phyloP scores from a whole-genome alignment of 305 asterid genomes.

The Lippia alba region DNA sequence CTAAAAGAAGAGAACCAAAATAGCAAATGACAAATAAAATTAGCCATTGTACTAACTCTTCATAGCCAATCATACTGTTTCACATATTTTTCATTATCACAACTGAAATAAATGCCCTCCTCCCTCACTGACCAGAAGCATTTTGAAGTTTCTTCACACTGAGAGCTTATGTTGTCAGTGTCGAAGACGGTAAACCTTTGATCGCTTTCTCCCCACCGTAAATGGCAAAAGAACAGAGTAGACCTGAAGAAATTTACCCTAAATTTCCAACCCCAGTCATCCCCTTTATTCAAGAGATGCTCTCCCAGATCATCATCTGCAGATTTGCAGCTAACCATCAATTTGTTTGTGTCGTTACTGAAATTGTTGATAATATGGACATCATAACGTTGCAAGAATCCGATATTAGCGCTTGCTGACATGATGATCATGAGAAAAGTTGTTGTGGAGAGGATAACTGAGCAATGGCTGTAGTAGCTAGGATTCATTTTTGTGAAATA shows the following conservation, averaged over 20 bases:
- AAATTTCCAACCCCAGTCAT: constrained; percentile 47
- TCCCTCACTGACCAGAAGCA: constrained; percentile 53
- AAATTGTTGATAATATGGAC: constrained; percentile 43
- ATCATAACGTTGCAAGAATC: constrained; percentile 43
- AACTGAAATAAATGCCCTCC: constrained; percentile 47
- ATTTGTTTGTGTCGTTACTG: not conserved
- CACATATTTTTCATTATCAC: constrained; percentile 40
- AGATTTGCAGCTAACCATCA: constrained; percentile 45
- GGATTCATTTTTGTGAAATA: constrained; percentile 20
- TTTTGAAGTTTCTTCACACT: constrained; percentile 47
- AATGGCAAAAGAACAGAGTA: constrained; percentile 47
- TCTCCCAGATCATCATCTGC: constrained; percentile 51
- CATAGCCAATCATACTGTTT: constrained; percentile 36
- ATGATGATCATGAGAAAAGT: constrained; percentile 3
- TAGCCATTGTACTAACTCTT: not conserved
- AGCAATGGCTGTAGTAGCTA: not conserved
- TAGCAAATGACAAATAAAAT: not conserved
- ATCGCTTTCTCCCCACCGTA: constrained; percentile 38
- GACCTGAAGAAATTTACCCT: constrained; percentile 52
- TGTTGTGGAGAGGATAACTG: not conserved
- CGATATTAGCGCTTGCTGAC: constrained; percentile 22
- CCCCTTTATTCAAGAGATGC: constrained; percentile 41
- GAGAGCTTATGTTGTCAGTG: constrained; percentile 38
- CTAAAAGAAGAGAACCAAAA: not conserved
- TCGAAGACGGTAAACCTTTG: constrained; percentile 42